A percentile compares a stretch with the other conserved stretches of the same genome.
phyloP scores from a whole-genome alignment of 192 early-diverging fungal species.

The Paraglomus brasilianum region DNA sequence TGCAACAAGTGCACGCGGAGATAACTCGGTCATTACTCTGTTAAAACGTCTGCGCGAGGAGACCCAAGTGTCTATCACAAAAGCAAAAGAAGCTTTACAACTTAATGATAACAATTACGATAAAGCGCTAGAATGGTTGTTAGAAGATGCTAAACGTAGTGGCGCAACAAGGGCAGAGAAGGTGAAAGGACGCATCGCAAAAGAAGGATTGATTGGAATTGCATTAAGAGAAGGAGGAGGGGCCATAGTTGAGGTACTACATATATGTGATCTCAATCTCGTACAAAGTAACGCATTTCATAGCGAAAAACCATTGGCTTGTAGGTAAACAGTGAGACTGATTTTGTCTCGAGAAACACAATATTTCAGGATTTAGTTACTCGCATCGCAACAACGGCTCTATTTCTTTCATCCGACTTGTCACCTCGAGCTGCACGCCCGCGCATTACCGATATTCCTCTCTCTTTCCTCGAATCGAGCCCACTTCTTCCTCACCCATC shows the following conservation, averaged over 20 bases:
- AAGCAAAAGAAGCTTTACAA: conserved; percentile 84
- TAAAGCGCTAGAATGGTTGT: conserved; percentile 78
- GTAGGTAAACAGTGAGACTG: conserved; percentile 90
- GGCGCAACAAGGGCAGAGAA: conserved; percentile 82
- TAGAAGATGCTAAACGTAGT: conserved; percentile 64
- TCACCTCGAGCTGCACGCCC: conserved; percentile 14
- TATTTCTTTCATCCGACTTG: conserved; percentile 41
- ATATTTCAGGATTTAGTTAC: conserved; percentile 74
- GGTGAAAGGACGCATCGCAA: conserved; percentile 71
- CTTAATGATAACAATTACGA: conserved; percentile 69
- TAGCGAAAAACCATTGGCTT: background rate
- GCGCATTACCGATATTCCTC: conserved; percentile 40
- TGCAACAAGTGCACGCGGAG: conserved; percentile 16
- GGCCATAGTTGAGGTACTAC: conserved; percentile 66
- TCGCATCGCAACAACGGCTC: conserved; percentile 56
- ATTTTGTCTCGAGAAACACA: conserved; percentile 88
- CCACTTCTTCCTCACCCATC: conserved; percentile 57
- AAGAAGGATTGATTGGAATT: conserved; percentile 76
- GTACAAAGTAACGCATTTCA: background rate
- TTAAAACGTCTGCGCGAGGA: conserved; percentile 76
- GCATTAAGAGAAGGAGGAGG: conserved; percentile 55
- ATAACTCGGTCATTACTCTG: conserved; percentile 52
- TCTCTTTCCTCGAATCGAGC: conserved; percentile 41
- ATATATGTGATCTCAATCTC: background rate
- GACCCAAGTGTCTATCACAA: conserved; percentile 74